Evolutionary conservation across 371 early-diverging fungal species (phyloP).

Genomic region (Coemansia sp.): DNA sequence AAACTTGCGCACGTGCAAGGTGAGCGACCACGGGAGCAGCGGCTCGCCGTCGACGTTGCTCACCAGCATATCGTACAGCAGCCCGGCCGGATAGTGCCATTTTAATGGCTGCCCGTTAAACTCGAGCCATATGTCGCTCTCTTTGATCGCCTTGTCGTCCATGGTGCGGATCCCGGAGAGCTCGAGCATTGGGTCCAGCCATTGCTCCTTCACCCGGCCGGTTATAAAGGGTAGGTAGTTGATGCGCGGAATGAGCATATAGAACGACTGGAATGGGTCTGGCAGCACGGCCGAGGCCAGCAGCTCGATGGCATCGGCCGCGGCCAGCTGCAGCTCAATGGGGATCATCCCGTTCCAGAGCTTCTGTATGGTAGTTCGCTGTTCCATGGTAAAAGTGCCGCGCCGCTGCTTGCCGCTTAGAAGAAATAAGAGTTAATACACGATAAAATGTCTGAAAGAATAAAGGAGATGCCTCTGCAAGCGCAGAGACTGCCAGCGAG

Average conservation of each 20-base stretch:
- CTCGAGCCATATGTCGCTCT: conserved; percentile 48
- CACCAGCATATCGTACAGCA: conserved; percentile 48
- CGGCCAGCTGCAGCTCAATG: conserved; percentile 39
- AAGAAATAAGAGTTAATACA: not conserved
- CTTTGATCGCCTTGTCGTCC: conserved; percentile 12
- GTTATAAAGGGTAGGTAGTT: conserved; percentile 44
- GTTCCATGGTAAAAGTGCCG: conserved; percentile 1
- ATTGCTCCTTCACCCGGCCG: conserved; percentile 34
- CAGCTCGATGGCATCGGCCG: conserved; percentile 47
- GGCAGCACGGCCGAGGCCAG: conserved; percentile 46
- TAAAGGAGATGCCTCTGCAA: not conserved
- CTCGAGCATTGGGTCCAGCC: conserved; percentile 47
- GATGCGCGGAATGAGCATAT: conserved; percentile 39
- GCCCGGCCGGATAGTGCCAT: conserved; percentile 51
- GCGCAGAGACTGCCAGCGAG: not conserved
- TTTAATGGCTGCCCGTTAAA: conserved; percentile 39
- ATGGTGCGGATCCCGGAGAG: conserved; percentile 17
- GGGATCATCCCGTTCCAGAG: conserved; percentile 47
- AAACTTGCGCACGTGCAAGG: conserved; percentile 46
- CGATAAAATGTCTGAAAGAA: not conserved
- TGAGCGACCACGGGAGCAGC: conserved; percentile 46
- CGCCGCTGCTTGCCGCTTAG: too few relatives aligned
- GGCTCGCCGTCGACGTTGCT: conserved; percentile 15
- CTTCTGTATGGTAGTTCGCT: conserved; percentile 12
- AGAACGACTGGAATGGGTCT: conserved; percentile 50